Evolutionary conservation across 2,329 filamentous ascomycete species (phyloP).

Genomic region (Penicillium hesseltinei): DNA sequence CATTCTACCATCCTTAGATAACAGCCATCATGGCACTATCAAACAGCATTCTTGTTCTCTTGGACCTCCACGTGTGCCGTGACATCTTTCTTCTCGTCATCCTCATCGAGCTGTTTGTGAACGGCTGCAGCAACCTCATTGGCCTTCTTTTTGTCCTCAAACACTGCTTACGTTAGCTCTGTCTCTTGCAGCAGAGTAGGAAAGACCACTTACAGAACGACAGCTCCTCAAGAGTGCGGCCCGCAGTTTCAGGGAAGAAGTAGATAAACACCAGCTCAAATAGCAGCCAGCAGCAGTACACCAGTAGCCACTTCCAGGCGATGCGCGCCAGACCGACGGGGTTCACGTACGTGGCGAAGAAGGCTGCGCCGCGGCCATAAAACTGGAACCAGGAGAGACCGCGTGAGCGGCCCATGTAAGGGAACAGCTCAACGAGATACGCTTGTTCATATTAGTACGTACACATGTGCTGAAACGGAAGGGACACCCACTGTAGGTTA

Average conservation of each 20-base stretch:
- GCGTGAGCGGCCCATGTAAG: conserved; percentile 56
- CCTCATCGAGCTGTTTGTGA: conserved; percentile 35
- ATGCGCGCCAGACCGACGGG: conserved; percentile 47
- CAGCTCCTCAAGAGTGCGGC: conserved; percentile 47
- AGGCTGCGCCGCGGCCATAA: conserved; percentile 51
- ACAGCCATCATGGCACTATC: neutral
- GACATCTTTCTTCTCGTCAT: conserved; percentile 10
- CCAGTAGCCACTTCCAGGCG: conserved; percentile 46
- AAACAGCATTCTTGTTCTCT: conserved; percentile 8
- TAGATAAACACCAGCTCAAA: conserved; percentile 46
- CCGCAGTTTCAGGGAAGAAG: conserved; percentile 47
- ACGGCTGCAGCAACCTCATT: conserved; percentile 39
- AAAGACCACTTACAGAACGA: conserved; percentile 42
- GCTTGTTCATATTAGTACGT: conserved; percentile 12
- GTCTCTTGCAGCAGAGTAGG: neutral
- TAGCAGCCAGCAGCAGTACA: conserved; percentile 45
- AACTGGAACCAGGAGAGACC: conserved; percentile 60
- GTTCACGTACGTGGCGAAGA: conserved; percentile 52
- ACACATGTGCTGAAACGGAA: neutral
- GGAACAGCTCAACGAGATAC: conserved; percentile 60
- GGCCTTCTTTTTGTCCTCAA: conserved; percentile 38
- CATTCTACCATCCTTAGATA: neutral
- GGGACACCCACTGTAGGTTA: conserved; percentile 45
- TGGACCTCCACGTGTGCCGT: conserved; percentile 10
- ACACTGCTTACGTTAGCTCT: conserved; percentile 30